A percentile compares a stretch with the other conserved stretches of the same genome.
These are phyloP conservation scores for Suillus bovinus DNA, from an alignment of 768 basidiomycete species.

Conservation along the genomic window DNA sequence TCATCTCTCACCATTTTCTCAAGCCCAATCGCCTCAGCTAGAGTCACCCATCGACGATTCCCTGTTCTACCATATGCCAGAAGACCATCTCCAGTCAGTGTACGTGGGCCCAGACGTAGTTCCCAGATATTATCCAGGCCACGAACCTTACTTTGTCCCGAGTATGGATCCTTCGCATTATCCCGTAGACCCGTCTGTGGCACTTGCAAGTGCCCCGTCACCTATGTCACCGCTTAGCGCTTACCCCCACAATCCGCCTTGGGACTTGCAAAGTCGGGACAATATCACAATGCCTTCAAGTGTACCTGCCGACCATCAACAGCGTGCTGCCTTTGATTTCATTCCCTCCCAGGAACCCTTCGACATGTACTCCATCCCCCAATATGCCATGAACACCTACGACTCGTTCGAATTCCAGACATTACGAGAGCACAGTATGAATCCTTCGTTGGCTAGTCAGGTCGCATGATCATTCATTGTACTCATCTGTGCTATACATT, in stretches of 20 bases:
- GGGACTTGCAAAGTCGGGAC: not conserved
- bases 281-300: not conserved
- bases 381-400: slow-evolving; percentile 21
- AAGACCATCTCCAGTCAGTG: slow-evolving; percentile 22
- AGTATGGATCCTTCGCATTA: slow-evolving; percentile 21
- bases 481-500: slow-evolving; percentile 6
- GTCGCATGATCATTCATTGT: slow-evolving; percentile 18
- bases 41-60: slow-evolving; percentile 16
- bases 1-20: slow-evolving; percentile 14
- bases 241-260: slow-evolving; percentile 2
- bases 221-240: not conserved
- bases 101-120: slow-evolving; percentile 27
- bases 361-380: slow-evolving; percentile 19
- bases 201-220: slow-evolving; percentile 12
- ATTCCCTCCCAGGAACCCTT: slow-evolving; percentile 20
- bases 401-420: slow-evolving; percentile 37
- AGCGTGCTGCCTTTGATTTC: slow-evolving; percentile 20
- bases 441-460: slow-evolving; percentile 19
- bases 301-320: slow-evolving; percentile 1
- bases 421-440: slow-evolving; percentile 29
- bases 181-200: slow-evolving; percentile 17
- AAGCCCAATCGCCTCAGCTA: slow-evolving; percentile 19
- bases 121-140: slow-evolving; percentile 21
- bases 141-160: slow-evolving; percentile 7
- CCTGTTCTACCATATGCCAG: slow-evolving; percentile 18